These are phyloP conservation scores for Fusarium irregulare DNA, from an alignment of 2,329 filamentous ascomycete genomes.

Conservation along the genomic window DNA sequence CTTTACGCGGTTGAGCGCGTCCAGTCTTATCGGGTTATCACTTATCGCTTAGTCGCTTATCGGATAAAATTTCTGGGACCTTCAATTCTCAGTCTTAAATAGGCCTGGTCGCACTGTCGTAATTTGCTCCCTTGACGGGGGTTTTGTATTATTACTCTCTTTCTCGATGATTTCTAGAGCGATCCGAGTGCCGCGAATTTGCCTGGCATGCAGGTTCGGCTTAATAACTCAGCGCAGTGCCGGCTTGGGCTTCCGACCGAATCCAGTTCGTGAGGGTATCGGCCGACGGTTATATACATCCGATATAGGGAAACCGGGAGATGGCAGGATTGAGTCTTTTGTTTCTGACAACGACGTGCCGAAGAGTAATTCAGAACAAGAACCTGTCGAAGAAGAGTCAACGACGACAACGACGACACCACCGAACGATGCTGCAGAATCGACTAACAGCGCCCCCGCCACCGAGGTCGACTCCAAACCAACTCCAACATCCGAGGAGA, in stretches of 20 bases:
- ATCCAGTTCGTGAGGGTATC: constrained; percentile 19
- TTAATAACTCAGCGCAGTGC: constrained; percentile 45
- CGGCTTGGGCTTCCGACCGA: constrained; percentile 15
- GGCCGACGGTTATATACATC: constrained; percentile 42
- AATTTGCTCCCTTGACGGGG: constrained; percentile 18
- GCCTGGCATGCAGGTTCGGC: constrained; percentile 50
- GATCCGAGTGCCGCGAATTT: constrained; percentile 49
- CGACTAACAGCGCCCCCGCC: neutral
- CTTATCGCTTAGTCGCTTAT: constrained; percentile 44
- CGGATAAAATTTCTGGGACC: constrained; percentile 43
- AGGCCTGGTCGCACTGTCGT: constrained; percentile 20
- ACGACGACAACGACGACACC: neutral
- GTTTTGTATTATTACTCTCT: constrained; percentile 14
- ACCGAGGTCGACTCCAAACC: constrained; percentile 1
- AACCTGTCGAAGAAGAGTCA: neutral
- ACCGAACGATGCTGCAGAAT: neutral
- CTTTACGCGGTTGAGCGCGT: constrained; percentile 39
- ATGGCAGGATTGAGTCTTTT: constrained; percentile 44
- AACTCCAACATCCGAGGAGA: neutral
- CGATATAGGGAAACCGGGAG: constrained; percentile 34
- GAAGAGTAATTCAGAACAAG: neutral
- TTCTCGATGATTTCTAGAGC: constrained; percentile 53
- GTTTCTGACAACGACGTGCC: constrained; percentile 7
- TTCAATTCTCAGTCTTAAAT: constrained; percentile 1
- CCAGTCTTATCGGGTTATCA: constrained; percentile 11